phyloP scores from a whole-genome alignment of 352 stramenopile genomes.

The Saprolegnia parasitica region DNA sequence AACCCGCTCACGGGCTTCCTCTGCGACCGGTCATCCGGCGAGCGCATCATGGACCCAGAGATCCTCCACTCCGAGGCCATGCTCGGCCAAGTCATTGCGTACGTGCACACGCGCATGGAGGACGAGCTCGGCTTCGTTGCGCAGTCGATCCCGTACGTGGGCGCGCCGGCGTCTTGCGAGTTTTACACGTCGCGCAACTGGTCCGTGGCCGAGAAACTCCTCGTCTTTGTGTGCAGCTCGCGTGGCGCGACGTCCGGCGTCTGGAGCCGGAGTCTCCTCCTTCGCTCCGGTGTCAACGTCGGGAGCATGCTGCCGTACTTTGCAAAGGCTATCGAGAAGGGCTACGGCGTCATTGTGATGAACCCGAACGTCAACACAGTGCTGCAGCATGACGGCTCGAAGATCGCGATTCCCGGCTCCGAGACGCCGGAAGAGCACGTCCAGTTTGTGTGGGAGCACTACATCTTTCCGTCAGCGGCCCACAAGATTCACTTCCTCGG shows the following conservation, averaged over 20 bases:
- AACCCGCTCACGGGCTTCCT: constrained; percentile 32
- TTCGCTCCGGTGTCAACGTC: constrained; percentile 84
- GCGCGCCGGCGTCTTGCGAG: constrained; percentile 39
- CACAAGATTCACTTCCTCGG: constrained; percentile 87
- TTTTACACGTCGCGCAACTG: constrained; percentile 81
- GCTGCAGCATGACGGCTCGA: constrained; percentile 50
- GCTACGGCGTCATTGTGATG: constrained; percentile 84
- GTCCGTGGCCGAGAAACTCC: constrained; percentile 61
- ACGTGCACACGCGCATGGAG: constrained; percentile 76
- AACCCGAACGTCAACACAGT: constrained; percentile 89
- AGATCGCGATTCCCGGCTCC: constrained; percentile 77
- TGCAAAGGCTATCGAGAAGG: constrained; percentile 55
- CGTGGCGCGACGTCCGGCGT: constrained; percentile 77
- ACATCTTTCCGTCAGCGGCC: constrained; percentile 71
- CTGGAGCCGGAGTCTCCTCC: constrained; percentile 77
- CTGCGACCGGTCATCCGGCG: constrained; percentile 39
- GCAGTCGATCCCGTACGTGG: constrained; percentile 59
- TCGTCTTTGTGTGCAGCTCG: constrained; percentile 81
- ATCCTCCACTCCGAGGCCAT: constrained; percentile 70
- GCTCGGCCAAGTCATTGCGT: constrained; percentile 57
- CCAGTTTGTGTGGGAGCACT: constrained; percentile 84
- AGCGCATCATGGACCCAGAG: constrained; percentile 64
- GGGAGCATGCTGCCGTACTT: constrained; percentile 88
- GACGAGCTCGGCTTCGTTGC: constrained; percentile 74
- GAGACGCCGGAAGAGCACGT: constrained; percentile 84